These are phyloP conservation scores for Boletellus emodensis DNA, from an alignment of 768 basidiomycete species.

Conservation along the genomic window DNA sequence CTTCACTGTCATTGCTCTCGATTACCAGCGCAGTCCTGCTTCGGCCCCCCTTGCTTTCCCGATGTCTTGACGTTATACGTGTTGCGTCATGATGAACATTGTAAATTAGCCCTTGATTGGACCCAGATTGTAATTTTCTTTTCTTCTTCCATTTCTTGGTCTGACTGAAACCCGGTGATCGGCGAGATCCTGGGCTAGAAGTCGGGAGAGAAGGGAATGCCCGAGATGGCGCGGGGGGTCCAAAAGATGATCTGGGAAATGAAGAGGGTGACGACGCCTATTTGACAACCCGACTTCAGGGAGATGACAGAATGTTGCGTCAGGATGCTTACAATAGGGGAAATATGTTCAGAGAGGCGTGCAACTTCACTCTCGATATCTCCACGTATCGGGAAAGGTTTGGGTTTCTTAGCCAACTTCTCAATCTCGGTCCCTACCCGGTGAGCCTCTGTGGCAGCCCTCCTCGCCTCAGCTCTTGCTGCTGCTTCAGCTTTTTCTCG, in stretches of 20 bases:
- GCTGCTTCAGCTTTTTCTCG: constrained; percentile 22
- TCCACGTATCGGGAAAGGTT: constrained; percentile 24
- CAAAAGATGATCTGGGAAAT: constrained; percentile 1
- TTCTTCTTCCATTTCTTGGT: constrained; percentile 24
- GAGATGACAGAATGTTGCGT: not conserved
- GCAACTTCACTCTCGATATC: not conserved
- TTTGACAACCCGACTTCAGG: not conserved
- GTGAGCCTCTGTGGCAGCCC: constrained; percentile 14
- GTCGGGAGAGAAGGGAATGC: constrained; percentile 10
- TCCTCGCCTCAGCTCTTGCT: constrained; percentile 17
- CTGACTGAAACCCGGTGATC: constrained; percentile 13
- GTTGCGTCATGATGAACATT: constrained; percentile 35
- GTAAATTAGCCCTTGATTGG: constrained; percentile 34
- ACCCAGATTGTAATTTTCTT: constrained; percentile 25
- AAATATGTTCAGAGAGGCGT: not conserved
- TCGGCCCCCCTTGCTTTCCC: constrained; percentile 5
- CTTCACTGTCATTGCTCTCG: constrained; percentile 42
- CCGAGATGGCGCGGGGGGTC: not conserved
- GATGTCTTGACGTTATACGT: constrained; percentile 33
- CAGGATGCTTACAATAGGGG: constrained; percentile 12
- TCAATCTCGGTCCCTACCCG: constrained; percentile 9
- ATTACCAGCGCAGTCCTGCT: constrained; percentile 35
- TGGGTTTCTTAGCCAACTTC: constrained; percentile 19
- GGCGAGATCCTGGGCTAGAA: not conserved
- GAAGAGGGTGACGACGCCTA: constrained; percentile 9